Conservation (phyloP, 2,329 filamentous ascomycete species). For the Aspergillus sp. region DNA sequence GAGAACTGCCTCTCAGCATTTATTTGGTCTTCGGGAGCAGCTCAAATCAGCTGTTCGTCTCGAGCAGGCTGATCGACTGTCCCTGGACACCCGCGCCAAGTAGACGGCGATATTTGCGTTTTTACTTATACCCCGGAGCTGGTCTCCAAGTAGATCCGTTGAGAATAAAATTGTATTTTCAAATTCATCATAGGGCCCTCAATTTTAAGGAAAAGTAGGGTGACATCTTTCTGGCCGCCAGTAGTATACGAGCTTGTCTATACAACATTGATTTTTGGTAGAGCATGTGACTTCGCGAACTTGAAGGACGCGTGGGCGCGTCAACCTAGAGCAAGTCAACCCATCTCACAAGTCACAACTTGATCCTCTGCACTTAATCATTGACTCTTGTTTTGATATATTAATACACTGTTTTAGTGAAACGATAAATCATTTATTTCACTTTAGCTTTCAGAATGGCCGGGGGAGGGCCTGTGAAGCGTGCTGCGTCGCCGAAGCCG, state of each 20-base stretch:
- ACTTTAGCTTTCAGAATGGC: constrained; percentile 24
- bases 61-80: constrained; percentile 57
- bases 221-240: neutral
- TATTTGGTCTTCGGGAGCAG: constrained; percentile 55
- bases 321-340: constrained; percentile 11
- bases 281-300: constrained; percentile 43
- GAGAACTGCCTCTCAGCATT: constrained; percentile 54
- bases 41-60: constrained; percentile 58
- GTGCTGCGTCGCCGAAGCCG: constrained; percentile 38
- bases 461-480: constrained; percentile 30
- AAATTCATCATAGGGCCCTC: neutral
- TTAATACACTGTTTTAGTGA: neutral
- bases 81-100: constrained; percentile 61
- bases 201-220: neutral
- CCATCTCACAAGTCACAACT: neutral
- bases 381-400: neutral
- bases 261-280: neutral
- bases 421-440: neutral
- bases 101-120: constrained; percentile 31
- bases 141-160: constrained; percentile 14
- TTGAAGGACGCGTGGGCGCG: constrained; percentile 26
- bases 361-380: neutral
- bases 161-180: neutral
- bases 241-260: neutral
- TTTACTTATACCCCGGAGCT: constrained; percentile 21